Evolutionary conservation across 495 filamentous ascomycete genomes (phyloP), one percentile per base, ranked within the genome.

Genomic region (Letharia columbiana): DNA sequence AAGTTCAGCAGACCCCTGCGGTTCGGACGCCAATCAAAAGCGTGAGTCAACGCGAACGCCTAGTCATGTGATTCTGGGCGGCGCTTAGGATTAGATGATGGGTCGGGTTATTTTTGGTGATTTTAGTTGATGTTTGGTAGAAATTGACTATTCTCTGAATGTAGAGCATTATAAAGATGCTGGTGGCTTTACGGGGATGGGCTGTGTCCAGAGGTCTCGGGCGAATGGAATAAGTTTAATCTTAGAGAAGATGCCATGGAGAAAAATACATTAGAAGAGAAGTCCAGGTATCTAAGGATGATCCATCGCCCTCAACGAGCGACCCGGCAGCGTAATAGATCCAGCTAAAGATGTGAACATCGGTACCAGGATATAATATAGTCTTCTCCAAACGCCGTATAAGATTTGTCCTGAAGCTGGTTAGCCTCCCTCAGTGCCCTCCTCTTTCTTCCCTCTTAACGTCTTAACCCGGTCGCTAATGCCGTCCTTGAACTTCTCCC

Each of bases 401-500:
- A 37, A 65, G 56, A 40, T 45, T 50, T 4, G 44, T 60, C 59
- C 39, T 58, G 39, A 39, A 57, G 59, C 20, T 56, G 8, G 3
- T 56, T 42, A 61, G 58, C 64, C 60, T 61, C 40, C 56, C 33
- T 45, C 65, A 39, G 67, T 62, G 15, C 60, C 57, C 37, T 71
- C 71, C 56, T 66, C 44, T 69, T 68, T 66, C 60, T 71, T 68
- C 47, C 62, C 67, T 40, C 60, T 67, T 12, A 75, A 41, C 60
- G 62, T 60, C 41, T 73, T 71, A 40, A 73, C 73, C 18, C 71
- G 33, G 20, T 72, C 75, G 18, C 66, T 63, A 15, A 79, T 40
- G 4, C 60, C 49, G 44, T 78, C 77, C 56, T 74, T 73, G 40
- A 79, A 84, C 66, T 80, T 84, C 77, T 91, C 86, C 91, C 91